Conservation (phyloP, 306 rosid species). For the Rosa lucieae region DNA sequence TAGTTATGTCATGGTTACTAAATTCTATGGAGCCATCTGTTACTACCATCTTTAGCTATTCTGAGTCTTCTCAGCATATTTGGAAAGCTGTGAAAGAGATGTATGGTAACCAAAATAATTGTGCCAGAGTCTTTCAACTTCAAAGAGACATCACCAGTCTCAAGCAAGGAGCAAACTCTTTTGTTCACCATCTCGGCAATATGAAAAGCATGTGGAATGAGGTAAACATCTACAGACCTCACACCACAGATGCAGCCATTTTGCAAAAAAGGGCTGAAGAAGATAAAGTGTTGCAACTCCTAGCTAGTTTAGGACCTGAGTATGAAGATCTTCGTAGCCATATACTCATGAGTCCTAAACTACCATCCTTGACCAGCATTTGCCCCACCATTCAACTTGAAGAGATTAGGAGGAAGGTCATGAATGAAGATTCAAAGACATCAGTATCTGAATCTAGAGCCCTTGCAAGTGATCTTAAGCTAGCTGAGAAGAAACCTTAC, state of each 20-base stretch:
- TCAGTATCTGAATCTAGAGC: too few relatives aligned
- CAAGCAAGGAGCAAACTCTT: neutral
- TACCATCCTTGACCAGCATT: neutral
- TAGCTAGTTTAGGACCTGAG: neutral
- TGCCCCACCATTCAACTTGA: neutral
- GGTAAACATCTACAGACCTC: neutral
- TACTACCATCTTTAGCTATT: neutral
- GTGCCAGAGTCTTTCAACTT: neutral
- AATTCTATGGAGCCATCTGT: neutral
- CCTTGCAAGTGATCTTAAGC: too few relatives aligned
- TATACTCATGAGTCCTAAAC: neutral
- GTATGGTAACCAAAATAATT: neutral
- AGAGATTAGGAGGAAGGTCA: neutral
- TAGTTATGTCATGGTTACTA: neutral
- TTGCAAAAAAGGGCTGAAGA: neutral
- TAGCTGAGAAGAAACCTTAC: too few relatives aligned
- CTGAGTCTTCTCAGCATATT: neutral
- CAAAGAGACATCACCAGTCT: neutral
- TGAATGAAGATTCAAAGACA: neutral
- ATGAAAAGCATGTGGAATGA: neutral
- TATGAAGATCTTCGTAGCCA: neutral
- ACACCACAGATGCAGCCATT: neutral
- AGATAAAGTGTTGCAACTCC: neutral
- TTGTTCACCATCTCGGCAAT: neutral
- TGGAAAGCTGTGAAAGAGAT: neutral